Evolutionary conservation across 2,329 filamentous ascomycete species (phyloP).

Genomic region (Ophiocordyceps unilateralis): DNA sequence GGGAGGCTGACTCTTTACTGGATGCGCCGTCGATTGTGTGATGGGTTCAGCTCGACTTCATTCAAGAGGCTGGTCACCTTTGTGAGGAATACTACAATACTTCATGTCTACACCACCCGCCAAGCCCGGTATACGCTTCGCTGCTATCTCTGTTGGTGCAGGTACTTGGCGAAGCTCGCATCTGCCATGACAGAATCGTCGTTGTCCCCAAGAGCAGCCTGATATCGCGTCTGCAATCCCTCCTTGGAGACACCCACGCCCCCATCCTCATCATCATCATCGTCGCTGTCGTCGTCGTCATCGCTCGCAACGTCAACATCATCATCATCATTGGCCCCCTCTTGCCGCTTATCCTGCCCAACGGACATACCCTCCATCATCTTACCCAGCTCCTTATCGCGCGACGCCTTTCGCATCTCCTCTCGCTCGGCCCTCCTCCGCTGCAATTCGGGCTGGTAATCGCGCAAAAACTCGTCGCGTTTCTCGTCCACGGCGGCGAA

Average conservation of each 20-base stretch:
- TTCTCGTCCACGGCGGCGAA: conserved; percentile 81
- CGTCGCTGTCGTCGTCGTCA: conserved; percentile 36
- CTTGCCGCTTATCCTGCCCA: conserved; percentile 15
- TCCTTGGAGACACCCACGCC: conserved; percentile 29
- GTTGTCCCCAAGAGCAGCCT: conserved; percentile 51
- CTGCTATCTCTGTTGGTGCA: conserved; percentile 23
- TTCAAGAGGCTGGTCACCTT: too few species aligned
- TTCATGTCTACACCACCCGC: too few species aligned
- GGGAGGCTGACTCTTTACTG: too few species aligned
- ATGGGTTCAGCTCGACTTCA: too few species aligned
- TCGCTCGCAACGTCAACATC: conserved; percentile 27
- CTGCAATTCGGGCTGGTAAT: conserved; percentile 88
- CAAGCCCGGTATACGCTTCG: too few species aligned
- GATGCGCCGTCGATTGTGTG: too few species aligned
- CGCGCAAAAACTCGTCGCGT: conserved; percentile 68
- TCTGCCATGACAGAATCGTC: conserved; percentile 32
- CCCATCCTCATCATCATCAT: conserved; percentile 42
- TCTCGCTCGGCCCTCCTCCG: conserved; percentile 59
- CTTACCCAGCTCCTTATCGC: conserved; percentile 72
- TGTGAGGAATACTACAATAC: too few species aligned
- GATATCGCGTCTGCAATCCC: conserved; percentile 59
- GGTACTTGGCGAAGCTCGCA: conserved; percentile 45
- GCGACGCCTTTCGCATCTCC: conserved; percentile 49
- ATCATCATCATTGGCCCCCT: conserved; percentile 1
- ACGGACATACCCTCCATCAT: conserved; percentile 85